These are phyloP conservation scores for Neofusicoccum umdonicola DNA, from an alignment of 2,329 filamentous ascomycete genomes.

Conservation along the genomic window DNA sequence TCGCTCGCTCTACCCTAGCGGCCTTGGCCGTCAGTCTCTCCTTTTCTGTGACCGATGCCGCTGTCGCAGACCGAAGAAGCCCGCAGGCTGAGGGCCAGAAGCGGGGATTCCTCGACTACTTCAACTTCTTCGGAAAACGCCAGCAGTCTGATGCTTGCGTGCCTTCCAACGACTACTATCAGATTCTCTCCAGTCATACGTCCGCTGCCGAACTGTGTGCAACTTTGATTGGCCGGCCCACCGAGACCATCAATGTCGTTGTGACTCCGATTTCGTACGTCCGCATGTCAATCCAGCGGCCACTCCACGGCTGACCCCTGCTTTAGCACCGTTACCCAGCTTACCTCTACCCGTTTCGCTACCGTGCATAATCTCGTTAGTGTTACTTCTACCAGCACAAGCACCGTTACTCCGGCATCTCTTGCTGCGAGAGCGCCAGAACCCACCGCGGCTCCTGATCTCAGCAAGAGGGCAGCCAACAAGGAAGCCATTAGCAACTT, in stretches of 20 bases:
- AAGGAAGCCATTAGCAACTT: slow-evolving; percentile 25
- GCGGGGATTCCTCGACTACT: neutral
- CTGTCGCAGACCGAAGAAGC: slow-evolving; percentile 2
- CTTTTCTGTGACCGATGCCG: slow-evolving; percentile 23
- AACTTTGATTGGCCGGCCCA: slow-evolving; percentile 25
- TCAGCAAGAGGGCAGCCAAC: slow-evolving; percentile 20
- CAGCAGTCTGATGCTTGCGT: slow-evolving; percentile 5
- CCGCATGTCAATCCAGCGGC: neutral
- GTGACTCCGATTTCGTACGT: slow-evolving; percentile 28
- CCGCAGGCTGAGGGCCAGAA: neutral
- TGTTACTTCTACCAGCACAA: slow-evolving; percentile 24
- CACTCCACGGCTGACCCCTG: slow-evolving; percentile 13
- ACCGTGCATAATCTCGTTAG: slow-evolving; percentile 26
- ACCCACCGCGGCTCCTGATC: slow-evolving; percentile 20
- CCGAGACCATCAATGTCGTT: slow-evolving; percentile 25
- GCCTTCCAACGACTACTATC: slow-evolving; percentile 15
- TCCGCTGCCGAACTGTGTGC: neutral
- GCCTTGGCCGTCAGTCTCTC: slow-evolving; percentile 32
- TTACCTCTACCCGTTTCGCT: slow-evolving; percentile 22
- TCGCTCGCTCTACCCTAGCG: slow-evolving; percentile 29
- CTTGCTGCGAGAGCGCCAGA: neutral
- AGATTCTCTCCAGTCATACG: slow-evolving; percentile 1
- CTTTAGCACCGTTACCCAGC: slow-evolving; percentile 23
- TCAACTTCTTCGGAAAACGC: slow-evolving; percentile 11
- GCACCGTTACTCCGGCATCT: slow-evolving; percentile 22